Percentiles rank a stretch among this genome's conserved stretches.
These are phyloP conservation scores for Pestalotiopsis sp. DNA, from an alignment of 2,329 filamentous ascomycete genomes.

Conservation along the genomic window DNA sequence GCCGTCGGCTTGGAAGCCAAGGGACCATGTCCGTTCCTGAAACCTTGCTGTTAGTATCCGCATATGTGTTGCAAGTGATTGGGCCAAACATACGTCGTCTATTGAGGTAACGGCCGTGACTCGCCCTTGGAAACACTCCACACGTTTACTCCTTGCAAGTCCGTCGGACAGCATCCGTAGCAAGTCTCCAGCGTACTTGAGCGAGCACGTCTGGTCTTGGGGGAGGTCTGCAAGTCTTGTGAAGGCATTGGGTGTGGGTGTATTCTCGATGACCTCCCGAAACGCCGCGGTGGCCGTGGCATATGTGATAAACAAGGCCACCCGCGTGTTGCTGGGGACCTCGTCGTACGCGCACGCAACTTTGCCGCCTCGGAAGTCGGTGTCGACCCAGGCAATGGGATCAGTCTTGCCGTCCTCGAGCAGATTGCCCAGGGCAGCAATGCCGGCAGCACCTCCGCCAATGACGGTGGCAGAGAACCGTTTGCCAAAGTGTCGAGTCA, in stretches of 20 bases:
- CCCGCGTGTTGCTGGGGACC: conserved; percentile 65
- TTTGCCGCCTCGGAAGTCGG: conserved; percentile 36
- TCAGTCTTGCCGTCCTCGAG: background rate
- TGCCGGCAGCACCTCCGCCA: background rate
- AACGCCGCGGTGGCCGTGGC: conserved; percentile 57
- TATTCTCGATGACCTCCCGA: conserved; percentile 48
- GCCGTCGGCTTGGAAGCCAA: background rate
- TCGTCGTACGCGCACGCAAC: conserved; percentile 59
- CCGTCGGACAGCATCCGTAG: conserved; percentile 46
- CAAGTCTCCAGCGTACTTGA: conserved; percentile 61
- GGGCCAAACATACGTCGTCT: background rate
- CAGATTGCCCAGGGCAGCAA: background rate
- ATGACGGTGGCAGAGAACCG: background rate
- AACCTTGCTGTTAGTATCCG: background rate
- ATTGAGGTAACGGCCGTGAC: background rate
- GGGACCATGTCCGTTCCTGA: background rate
- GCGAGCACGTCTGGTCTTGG: conserved; percentile 58
- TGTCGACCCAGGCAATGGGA: background rate
- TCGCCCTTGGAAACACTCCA: background rate
- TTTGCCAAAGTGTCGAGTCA: background rate
- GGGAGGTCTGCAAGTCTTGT: conserved; percentile 54
- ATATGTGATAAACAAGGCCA: conserved; percentile 59
- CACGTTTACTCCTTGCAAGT: background rate
- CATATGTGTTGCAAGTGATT: background rate
- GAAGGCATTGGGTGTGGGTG: conserved; percentile 55